phyloP scores from a whole-genome alignment of 208 protist species.

The Hexamita inflata region DNA sequence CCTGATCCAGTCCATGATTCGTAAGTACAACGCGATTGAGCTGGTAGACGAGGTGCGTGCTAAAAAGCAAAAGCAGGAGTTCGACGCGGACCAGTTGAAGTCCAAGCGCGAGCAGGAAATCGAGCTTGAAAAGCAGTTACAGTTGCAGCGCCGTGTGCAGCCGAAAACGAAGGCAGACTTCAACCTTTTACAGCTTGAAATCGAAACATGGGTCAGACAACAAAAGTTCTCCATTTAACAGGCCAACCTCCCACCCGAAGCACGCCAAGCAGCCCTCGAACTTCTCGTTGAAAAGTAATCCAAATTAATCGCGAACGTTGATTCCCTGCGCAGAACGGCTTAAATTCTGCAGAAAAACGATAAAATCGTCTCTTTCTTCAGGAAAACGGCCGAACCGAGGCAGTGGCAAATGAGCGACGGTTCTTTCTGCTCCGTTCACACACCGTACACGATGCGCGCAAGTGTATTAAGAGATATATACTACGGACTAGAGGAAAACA shows the following conservation, averaged over 20 bases:
- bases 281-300: constrained; percentile 11
- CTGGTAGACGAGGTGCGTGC: not conserved
- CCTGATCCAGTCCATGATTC: not conserved
- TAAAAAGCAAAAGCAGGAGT: not conserved
- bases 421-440: not conserved
- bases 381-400: not conserved
- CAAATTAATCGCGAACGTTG: not conserved
- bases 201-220: constrained; percentile 14
- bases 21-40: not conserved
- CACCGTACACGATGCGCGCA: constrained; percentile 6
- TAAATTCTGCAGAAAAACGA: not conserved
- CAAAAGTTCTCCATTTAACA: constrained; percentile 16
- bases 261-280: not conserved
- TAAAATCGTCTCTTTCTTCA: constrained; percentile 3
- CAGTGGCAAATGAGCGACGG: constrained; percentile 16
- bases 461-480: constrained; percentile 2
- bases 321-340: not conserved
- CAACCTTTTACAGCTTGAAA: not conserved
- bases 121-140: not conserved
- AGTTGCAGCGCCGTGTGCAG: constrained; percentile 4
- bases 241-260: not conserved
- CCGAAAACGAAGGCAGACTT: constrained; percentile 9
- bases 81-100: not conserved
- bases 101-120: not conserved
- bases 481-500: constrained; percentile 15